Evolutionary conservation across 2,329 filamentous ascomycete genomes (phyloP), one percentile per base, ranked within the genome.

Genomic region (Hypomyces rosellus): DNA sequence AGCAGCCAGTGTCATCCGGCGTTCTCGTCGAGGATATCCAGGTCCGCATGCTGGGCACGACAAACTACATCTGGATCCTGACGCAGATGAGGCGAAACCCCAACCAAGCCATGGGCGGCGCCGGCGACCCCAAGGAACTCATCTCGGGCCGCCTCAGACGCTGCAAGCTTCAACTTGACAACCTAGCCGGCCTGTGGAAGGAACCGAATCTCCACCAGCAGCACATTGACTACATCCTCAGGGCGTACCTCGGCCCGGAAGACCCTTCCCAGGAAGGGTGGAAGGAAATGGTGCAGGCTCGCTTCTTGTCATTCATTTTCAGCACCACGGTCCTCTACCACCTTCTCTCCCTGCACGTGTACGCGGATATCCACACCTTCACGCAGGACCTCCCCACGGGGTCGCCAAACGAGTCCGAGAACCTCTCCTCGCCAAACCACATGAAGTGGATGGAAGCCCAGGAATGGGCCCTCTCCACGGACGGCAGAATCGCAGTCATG

Each of bases 261-360:
- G 58, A 65, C 1, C 58, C 62, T 0, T 56, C 57, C 1, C 58
- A 60, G 0, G 36, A 48, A 1, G 51, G 56, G 0, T 67, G 62
- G 34, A 59, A 61, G 15, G 49, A 56, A 0, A 15, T 49, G 3
- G 64, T 63, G 0, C 56, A 60, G 42, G 52, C 49, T 0, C 62
- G 69, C 8, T 57, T 70, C 20, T 61, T 64, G 14, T 56, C 54
- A 3, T 54, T 65, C 11, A 53, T 66, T 4, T 64, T 67, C 1
- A 65, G 67, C 18, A 60, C 65, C 1, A 52, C 59, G 4, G 65
- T 69, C 56, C 61, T 71, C 0, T 67, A 70, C 41, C 65, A 70
- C 39, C 57, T 72, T 2, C 61, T 71, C 41, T 62, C 52, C 2
- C 55, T 73, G 13, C 64, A 71, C 34, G 54, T 73, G 0, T 64